Evolutionary conservation across 2,329 filamentous ascomycete species (phyloP).

Genomic region (Gyromitra esculenta): DNA sequence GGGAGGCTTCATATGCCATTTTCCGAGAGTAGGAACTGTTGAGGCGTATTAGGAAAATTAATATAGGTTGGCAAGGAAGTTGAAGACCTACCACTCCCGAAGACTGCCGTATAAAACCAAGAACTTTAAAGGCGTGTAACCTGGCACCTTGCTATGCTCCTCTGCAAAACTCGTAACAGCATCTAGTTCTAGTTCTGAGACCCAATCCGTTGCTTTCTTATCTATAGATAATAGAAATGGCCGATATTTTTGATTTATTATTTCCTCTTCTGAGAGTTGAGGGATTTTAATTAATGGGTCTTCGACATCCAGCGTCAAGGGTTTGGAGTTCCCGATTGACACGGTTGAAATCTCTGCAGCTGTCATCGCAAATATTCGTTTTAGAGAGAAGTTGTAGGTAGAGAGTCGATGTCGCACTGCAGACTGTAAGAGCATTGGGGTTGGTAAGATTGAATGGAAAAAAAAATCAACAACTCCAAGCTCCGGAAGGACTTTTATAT

Average conservation of each 20-base stretch:
- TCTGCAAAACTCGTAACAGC: conserved; percentile 64
- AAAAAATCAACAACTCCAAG: background rate
- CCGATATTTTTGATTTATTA: conserved; percentile 63
- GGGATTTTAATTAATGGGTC: background rate
- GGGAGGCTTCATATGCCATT: conserved; percentile 68
- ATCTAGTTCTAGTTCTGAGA: conserved; percentile 67
- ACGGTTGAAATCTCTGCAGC: conserved; percentile 1
- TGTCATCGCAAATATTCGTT: conserved; percentile 14
- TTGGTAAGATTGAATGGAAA: background rate
- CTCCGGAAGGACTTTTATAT: background rate
- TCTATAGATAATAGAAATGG: conserved; percentile 66
- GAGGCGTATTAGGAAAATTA: background rate
- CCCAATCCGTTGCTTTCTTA: conserved; percentile 66
- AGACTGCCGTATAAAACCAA: conserved; percentile 72
- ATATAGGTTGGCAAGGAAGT: background rate
- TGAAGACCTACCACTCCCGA: conserved; percentile 60
- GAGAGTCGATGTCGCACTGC: no score
- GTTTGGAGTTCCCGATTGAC: background rate
- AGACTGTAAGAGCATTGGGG: background rate
- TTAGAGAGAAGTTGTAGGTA: background rate
- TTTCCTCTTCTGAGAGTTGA: conserved; percentile 12
- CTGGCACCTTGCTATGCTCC: conserved; percentile 43
- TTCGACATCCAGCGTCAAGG: background rate
- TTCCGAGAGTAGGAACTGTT: conserved; percentile 70
- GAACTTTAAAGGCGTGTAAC: conserved; percentile 64